Evolutionary conservation across 768 basidiomycete genomes (phyloP), one percentile per base, ranked within the genome.

Genomic region (Lactarius trivialis): DNA sequence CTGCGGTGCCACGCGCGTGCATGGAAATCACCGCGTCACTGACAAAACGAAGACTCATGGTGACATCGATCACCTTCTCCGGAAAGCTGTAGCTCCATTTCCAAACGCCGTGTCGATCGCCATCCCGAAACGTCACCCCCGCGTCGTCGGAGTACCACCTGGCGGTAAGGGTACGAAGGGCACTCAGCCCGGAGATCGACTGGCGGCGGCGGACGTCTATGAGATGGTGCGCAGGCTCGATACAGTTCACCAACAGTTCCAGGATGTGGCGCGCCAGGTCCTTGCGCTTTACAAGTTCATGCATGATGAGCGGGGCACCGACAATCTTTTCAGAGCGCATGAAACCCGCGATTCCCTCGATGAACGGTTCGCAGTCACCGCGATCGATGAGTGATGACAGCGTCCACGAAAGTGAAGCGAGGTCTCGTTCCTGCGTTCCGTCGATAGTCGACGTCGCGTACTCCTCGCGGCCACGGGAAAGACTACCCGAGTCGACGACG

Each of bases 281-380:
- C 8, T 32, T 57, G 39, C 45, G 56, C 32, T 57, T 57, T 26
- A 57, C 30, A 32, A 60, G 59, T n/a, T 52, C 51, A 37, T 54
- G 50, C 59, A 60, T 54, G 49, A 60, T 60, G 37, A 51, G 11
- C 2, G 24, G 24, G 6, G 59, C 19, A 7, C 39, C 26, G 17
- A 37, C 26, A 4, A 54, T 28, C n/a, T 19, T 54, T 14, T 53
- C 39, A 12, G 59, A 60, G 21, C 28, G 19, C 28, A 60, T 39
- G 26, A 54, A 60, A 17, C 52, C 59, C 5, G 59, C 50, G 26
- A 60, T 39, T 9, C 59, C 59, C n/a, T 52, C 50, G 34, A 54
- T 54, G 59, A 60, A 60, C 36, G 51, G 51, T 14, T 54, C 59
- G 51, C 30, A 54, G 32, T 60, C 59, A 19, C 50, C 59, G 12